Percentiles rank a stretch among this genome's conserved stretches.
These are phyloP conservation scores for Hyaloscypha variabilis DNA, from an alignment of 495 filamentous ascomycete genomes.

Conservation along the genomic window DNA sequence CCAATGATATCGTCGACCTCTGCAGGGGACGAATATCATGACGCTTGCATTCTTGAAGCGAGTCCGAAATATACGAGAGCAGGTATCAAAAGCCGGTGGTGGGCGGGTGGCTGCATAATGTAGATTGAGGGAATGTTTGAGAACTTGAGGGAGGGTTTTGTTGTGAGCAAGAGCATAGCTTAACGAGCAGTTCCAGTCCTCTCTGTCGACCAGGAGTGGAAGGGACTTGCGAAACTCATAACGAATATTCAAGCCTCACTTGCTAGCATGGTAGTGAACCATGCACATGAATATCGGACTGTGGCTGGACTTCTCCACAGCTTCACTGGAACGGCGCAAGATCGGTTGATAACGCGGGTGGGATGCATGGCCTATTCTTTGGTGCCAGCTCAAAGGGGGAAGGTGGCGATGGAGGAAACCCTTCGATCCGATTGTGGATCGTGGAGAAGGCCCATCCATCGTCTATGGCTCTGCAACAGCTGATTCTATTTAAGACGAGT, in stretches of 20 bases:
- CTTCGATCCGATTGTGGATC: neutral
- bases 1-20: neutral
- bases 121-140: neutral
- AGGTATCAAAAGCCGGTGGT: neutral
- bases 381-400: neutral
- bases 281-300: neutral
- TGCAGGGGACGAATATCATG: neutral
- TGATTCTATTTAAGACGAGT: neutral
- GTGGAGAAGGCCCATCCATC: neutral
- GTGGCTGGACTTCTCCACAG: neutral
- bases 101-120: slow-evolving; percentile 1
- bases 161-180: no score
- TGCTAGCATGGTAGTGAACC: neutral
- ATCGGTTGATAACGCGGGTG: neutral
- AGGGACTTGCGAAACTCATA: no score
- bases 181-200: no score
- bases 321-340: neutral
- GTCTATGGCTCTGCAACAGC: neutral
- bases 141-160: neutral
- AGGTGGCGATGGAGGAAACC: neutral
- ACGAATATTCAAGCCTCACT: neutral
- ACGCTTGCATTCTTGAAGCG: neutral
- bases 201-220: no score
- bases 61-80: neutral
- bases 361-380: neutral